Evolutionary conservation across 345 rosid genomes (phyloP).

Genomic region (Salix suchowensis): DNA sequence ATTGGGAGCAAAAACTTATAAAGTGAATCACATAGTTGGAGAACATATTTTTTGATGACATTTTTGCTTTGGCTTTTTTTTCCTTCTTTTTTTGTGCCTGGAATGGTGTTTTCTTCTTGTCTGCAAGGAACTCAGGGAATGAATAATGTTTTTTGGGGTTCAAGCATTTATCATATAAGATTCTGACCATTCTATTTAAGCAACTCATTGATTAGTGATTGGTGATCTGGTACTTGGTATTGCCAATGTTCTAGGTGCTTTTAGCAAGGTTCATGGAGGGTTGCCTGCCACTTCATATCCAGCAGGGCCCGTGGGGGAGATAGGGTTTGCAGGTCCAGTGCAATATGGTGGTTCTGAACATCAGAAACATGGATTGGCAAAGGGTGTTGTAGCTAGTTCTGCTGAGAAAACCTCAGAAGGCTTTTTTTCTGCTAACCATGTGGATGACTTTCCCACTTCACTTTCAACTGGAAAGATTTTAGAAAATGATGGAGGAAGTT

Average conservation of each 20-base stretch:
- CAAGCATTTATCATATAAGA: neutral
- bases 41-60: neutral
- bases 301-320: constrained; percentile 30
- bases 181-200: neutral
- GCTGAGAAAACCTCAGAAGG: constrained; percentile 28
- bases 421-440: constrained; percentile 22
- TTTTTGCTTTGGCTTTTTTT: neutral
- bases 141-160: neutral
- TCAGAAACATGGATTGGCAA: constrained; percentile 17
- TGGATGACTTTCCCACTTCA: constrained; percentile 35
- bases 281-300: constrained; percentile 32
- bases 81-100: neutral
- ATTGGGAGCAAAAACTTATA: neutral
- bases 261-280: constrained; percentile 51
- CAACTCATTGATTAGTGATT: neutral
- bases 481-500: constrained; percentile 49
- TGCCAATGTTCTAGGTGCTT: constrained; percentile 38
- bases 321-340: constrained; percentile 30
- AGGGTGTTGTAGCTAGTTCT: constrained; percentile 13
- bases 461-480: constrained; percentile 36
- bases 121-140: neutral
- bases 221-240: constrained; percentile 7
- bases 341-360: constrained; percentile 30
- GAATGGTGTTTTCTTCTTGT: neutral
- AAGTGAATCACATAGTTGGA: neutral